Conservation (phyloP, 805 yeast genomes). For the Kazachstania viticola region DNA sequence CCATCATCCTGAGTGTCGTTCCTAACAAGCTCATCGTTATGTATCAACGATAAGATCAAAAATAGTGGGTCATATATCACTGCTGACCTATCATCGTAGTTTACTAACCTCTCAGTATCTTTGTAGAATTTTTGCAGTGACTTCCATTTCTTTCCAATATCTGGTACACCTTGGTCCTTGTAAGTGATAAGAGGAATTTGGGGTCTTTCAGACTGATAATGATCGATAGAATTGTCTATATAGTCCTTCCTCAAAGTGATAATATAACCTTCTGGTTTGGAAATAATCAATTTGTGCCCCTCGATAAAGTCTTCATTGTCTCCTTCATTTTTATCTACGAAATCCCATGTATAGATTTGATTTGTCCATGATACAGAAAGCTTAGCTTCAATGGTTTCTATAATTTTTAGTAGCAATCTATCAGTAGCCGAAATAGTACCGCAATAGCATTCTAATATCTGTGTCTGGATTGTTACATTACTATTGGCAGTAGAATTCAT, state of each 20-base stretch:
- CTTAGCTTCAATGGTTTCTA: constrained; percentile 46
- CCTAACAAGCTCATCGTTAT: constrained; percentile 51
- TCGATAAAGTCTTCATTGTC: constrained; percentile 37
- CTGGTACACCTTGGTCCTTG: not conserved
- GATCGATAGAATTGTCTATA: constrained; percentile 37
- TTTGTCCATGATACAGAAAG: constrained; percentile 53
- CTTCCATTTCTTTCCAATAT: constrained; percentile 16
- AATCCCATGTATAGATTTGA: constrained; percentile 55
- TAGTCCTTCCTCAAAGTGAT: constrained; percentile 40
- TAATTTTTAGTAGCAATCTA: constrained; percentile 41
- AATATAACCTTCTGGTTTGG: constrained; percentile 36
- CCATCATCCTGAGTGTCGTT: constrained; percentile 20
- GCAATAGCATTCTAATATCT: constrained; percentile 40
- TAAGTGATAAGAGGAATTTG: constrained; percentile 17
- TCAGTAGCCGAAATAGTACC: constrained; percentile 59
- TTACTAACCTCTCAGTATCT: constrained; percentile 4
- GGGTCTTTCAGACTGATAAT: constrained; percentile 24
- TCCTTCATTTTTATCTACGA: constrained; percentile 29
- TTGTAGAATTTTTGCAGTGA: constrained; percentile 24
- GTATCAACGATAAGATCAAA: constrained; percentile 45
- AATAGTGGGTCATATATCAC: constrained; percentile 61
- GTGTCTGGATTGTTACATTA: constrained; percentile 35
- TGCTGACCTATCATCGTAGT: constrained; percentile 4
- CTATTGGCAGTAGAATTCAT: constrained; percentile 37
- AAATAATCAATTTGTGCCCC: constrained; percentile 35